Evolutionary conservation across 2,329 filamentous ascomycete genomes (phyloP), one percentile per base, ranked within the genome.

Genomic region (Monosporascus sp.): DNA sequence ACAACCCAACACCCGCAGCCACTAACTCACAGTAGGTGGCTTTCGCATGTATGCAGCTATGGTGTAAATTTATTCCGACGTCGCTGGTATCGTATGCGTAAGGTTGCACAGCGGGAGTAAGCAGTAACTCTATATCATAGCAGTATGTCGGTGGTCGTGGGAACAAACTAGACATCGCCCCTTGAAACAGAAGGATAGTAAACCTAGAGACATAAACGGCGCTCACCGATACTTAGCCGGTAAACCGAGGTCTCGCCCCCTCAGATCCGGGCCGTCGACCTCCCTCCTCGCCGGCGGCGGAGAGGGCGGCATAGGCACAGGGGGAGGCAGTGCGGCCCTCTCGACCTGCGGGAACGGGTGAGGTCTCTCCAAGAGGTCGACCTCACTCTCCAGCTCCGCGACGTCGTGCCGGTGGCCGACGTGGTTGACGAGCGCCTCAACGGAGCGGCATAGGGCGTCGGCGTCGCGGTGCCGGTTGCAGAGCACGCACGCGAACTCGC

Each of bases 401-500:
- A 57, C 48, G 22, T 51, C 50, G 48, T 61, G 59, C 20, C 45
- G 46, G 9, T 47, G 54, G 9, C 55, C 60, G 2, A 71, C 61
- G 50, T 71, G 70, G 45, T 63, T 61, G 6, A 70, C 66, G 38
- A 72, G 55, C 5, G 62, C 56, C 43, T 65, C 58, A 37, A 68
- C 65, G 3, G 57, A 57, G 48, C 56, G 52, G 40, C 64, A 71
- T 2, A 70, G 38, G 4, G 64, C 60, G 40, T 69, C 67, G 20
- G 58, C 52, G 17, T 65, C 62, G 15, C 65, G 55, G 28, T 64
- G 48, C 18, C 55, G 53, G 22, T 57, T 61, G 51, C 69, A 72
- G 22, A 72, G 55, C 37, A 62, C 67, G 50, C 70, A 72, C 3
- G 69, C 66, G 45, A 59, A 72, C 45, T 66, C 65, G 11, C 58